Conservation (phyloP, 805 yeast species). For the Candida awuae region DNA sequence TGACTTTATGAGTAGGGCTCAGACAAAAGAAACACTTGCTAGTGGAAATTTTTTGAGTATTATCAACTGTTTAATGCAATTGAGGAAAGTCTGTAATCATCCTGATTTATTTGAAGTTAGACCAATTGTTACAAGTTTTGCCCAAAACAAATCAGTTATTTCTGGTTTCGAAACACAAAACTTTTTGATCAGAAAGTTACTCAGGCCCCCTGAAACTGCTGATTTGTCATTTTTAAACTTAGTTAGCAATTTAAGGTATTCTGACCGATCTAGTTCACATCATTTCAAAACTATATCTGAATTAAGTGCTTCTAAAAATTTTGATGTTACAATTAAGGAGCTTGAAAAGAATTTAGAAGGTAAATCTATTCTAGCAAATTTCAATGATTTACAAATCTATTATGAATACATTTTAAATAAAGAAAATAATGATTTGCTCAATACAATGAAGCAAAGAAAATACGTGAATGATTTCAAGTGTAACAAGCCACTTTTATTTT, state of each 20-base stretch:
- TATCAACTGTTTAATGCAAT: slow-evolving; percentile 94
- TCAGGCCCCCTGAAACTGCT: slow-evolving; percentile 23
- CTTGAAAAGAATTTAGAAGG: slow-evolving; percentile 32
- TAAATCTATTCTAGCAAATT: slow-evolving; percentile 23
- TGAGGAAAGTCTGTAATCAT: slow-evolving; percentile 93
- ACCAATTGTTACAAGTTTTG: slow-evolving; percentile 86
- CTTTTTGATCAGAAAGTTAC: slow-evolving; percentile 29
- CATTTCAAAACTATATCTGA: slow-evolving; percentile 36
- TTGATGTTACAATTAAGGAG: slow-evolving; percentile 37
- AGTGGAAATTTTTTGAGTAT: slow-evolving; percentile 93
- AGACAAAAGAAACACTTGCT: slow-evolving; percentile 86
- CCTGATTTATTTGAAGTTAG: slow-evolving; percentile 88
- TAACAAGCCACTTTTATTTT: slow-evolving; percentile 57
- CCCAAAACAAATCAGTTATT: slow-evolving; percentile 58
- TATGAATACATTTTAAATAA: slow-evolving; percentile 48
- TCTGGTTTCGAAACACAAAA: slow-evolving; percentile 39
- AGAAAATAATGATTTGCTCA: slow-evolving; percentile 45
- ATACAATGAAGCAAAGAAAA: slow-evolving; percentile 44
- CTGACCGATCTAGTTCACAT: slow-evolving; percentile 30
- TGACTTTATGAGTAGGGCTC: slow-evolving; percentile 95
- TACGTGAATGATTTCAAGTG: slow-evolving; percentile 65
- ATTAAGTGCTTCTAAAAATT: slow-evolving; percentile 40
- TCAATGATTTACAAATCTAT: slow-evolving; percentile 44
- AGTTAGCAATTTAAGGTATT: slow-evolving; percentile 29
- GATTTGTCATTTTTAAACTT: slow-evolving; percentile 57